Evolutionary conservation across 2,329 filamentous ascomycete genomes (phyloP), one percentile per base, ranked within the genome.

Genomic region (Cryphonectria nitschkei): DNA sequence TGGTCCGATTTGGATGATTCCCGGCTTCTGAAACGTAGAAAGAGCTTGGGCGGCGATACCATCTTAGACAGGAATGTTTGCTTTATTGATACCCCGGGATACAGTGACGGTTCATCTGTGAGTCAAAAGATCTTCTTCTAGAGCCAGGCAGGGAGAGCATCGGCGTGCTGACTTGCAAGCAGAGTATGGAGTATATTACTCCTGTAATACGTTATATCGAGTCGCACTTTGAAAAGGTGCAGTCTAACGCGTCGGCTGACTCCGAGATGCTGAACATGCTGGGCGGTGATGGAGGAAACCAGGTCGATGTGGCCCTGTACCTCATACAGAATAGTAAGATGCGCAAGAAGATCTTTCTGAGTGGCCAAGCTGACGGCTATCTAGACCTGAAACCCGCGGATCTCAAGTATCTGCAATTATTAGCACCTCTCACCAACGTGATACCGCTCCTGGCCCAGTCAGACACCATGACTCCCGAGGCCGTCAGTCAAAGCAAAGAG

Each of bases 1-100:
- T 97, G 93, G 92, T 90, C 91, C 19, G 92, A 96, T 76, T 80
- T 93, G 65, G 91, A 95, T 69, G 89, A 92, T 73, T 89, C 87
- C 37, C 74, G 46, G 71, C 82, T 85, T 65, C 81, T 88, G 73
- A 84, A 87, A 63, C 86, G 90, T 77, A 87, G 92, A 76, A 93
- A 90, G 78, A 95, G 92, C 76, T 83, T 89, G 67, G 90, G 90
- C 11, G 94, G 90, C 9, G 94, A 96, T 74, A 87, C 89, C 32
- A 88, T 98, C 54, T 83, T 98, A 62, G 95, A 98, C 78, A 89
- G 95, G 41, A 99, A 99, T 77, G 82, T 99, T 6, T 97, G 94
- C 80, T 98, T 99, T 78, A 90, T 98, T 70, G 95, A 98, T 81
- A 95, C 93, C 2, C 89, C 92, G 14, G 90, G 90, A 16, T 89